Base-by-base conservation (phyloP, 805 yeast genomes). In the Gaillardinia entomophila region DNA sequence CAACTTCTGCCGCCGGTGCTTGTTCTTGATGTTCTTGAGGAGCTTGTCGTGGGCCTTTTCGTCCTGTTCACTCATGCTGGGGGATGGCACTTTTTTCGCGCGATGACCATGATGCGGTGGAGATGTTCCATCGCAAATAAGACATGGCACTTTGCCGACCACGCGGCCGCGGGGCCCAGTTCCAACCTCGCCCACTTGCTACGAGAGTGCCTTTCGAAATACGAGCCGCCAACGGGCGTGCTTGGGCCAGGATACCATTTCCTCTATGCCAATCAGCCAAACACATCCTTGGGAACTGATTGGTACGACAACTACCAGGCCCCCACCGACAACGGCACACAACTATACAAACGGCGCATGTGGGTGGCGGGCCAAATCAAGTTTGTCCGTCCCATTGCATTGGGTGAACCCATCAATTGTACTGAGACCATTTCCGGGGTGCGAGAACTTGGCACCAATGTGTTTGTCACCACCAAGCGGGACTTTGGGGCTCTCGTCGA, bases 291-390 rank as follows among this genome's bases (percentile, higher is more conserved):
- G 13, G 79, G 82, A 2, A 30, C 43, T 2, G 97, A 88, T 54
- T 96, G 96, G 1, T 88, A 86, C 55, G 94, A 83, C 42, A 68
- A 78, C 28, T 75, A 82, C 43, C 92, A 83, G 48, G 76, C 88
- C 1, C 95, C 94, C 0, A 46, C 55, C 1, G 38, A 38, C 8
- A 27, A 37, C 31, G 23, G 30, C 16, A 44, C 53, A 19, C 35
- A 33, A 27, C 56, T 57, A 14, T 82, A 71, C 45, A 58, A 54
- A 20, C 57, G 90, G 38, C 62, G 96, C 16, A 69, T 89, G 75
- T 88, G 96, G 96, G 77, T 73, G 0, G 75, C 79, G 20, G 96
- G 96, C 2, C 55, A 66, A 15, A 59, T 88, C 22, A 51, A 56
- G 16, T 73, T 70, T 41, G 39, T 51, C 23, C 38, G 40, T 2